phyloP scores from a whole-genome alignment of 805 yeast genomes.

The Vanderwaltozyma polyspora region DNA sequence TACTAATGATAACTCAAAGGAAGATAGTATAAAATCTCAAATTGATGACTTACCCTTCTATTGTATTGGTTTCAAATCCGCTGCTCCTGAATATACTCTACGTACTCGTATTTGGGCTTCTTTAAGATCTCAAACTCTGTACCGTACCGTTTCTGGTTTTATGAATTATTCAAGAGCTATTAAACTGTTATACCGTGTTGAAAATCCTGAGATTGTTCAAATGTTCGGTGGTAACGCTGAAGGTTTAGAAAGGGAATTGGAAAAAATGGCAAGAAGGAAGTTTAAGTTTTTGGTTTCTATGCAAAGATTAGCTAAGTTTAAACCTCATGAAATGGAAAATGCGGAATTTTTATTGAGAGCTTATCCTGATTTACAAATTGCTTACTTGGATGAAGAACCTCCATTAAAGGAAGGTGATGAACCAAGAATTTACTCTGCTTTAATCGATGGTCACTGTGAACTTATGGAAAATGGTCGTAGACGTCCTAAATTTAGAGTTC shows the following conservation, averaged over 20 bases:
- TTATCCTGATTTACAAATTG: slow-evolving; percentile 79
- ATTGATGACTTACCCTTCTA: slow-evolving; percentile 88
- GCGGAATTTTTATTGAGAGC: slow-evolving; percentile 75
- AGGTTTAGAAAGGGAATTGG: slow-evolving; percentile 88
- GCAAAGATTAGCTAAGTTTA: slow-evolving; percentile 71
- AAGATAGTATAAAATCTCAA: slow-evolving; percentile 65
- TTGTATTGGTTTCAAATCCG: slow-evolving; percentile 94
- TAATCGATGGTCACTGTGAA: slow-evolving; percentile 74
- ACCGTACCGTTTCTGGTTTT: slow-evolving; percentile 95
- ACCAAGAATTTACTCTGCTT: slow-evolving; percentile 60
- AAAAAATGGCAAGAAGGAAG: slow-evolving; percentile 77
- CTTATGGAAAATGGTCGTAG: slow-evolving; percentile 61
- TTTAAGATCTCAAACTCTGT: slow-evolving; percentile 88
- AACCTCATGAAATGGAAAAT: slow-evolving; percentile 63
- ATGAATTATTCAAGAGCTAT: slow-evolving; percentile 98
- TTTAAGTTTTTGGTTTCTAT: slow-evolving; percentile 73
- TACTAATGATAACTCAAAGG: slow-evolving; percentile 36
- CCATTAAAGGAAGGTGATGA: slow-evolving; percentile 60
- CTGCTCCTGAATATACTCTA: slow-evolving; percentile 91
- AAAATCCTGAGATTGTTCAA: slow-evolving; percentile 90
- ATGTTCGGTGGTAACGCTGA: slow-evolving; percentile 98
- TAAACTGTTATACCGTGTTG: slow-evolving; percentile 85
- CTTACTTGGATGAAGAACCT: slow-evolving; percentile 90
- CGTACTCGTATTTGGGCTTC: slow-evolving; percentile 99
- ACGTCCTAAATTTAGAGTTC: slow-evolving; percentile 66